Conservation (phyloP, 345 rosid species). For the Noccaea caerulescens region DNA sequence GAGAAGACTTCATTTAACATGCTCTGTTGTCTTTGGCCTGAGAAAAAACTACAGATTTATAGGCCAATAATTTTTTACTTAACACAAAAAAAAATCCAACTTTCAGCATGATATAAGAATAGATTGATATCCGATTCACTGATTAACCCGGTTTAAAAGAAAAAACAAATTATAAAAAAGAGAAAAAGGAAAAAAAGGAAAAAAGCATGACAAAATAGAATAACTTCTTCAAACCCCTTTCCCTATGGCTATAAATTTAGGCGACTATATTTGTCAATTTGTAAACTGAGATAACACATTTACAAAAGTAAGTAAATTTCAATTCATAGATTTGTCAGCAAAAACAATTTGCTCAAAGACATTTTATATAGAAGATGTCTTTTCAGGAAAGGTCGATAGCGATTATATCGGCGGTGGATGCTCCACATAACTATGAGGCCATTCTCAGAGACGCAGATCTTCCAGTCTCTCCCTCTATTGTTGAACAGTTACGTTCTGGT, state of each 20-base stretch:
- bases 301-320: neutral
- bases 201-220: conserved; percentile 21
- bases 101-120: neutral
- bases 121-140: neutral
- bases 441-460: conserved; percentile 56
- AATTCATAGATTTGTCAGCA: neutral
- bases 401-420: neutral
- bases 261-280: neutral
- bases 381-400: neutral
- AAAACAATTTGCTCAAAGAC: neutral
- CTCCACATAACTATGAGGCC: conserved; percentile 52
- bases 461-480: conserved; percentile 39
- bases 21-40: neutral
- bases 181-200: neutral
- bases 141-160: neutral
- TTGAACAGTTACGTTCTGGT: conserved; percentile 47
- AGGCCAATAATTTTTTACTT: neutral
- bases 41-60: neutral
- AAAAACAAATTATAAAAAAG: neutral
- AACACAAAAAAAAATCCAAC: neutral
- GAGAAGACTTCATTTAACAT: neutral
- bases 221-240: conserved; percentile 28
- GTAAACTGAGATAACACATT: conserved; percentile 6
- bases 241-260: conserved; percentile 24
- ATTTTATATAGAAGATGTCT: neutral